phyloP scores from a whole-genome alignment of 1,284 basidiomycete species.

The Rhodotorula sp. region DNA sequence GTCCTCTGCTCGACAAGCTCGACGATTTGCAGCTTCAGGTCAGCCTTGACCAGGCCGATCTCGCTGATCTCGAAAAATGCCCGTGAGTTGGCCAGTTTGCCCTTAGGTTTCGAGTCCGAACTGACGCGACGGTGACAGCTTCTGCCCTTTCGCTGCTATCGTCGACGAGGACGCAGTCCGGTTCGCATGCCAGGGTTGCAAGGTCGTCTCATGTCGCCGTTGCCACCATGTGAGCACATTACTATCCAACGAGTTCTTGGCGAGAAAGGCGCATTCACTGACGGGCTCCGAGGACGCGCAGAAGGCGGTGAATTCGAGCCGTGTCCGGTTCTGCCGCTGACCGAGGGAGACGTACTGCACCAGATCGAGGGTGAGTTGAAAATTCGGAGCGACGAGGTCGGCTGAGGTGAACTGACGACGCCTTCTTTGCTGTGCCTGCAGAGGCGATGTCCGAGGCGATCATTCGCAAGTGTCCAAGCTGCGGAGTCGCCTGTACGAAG shows the following conservation, averaged over 20 bases:
- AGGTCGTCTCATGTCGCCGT: slow-evolving; percentile 33
- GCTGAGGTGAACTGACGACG: too few relatives aligned
- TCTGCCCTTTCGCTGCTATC: slow-evolving; percentile 35
- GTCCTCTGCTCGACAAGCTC: slow-evolving; percentile 20
- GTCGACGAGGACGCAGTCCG: slow-evolving; percentile 39
- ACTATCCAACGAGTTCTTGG: not conserved
- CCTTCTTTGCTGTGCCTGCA: not conserved
- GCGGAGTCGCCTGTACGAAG: slow-evolving; percentile 16
- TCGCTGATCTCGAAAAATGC: slow-evolving; percentile 39
- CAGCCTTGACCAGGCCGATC: slow-evolving; percentile 27
- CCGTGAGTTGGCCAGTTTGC: slow-evolving; percentile 12
- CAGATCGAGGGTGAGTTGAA: slow-evolving; percentile 26
- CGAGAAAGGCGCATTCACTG: not conserved
- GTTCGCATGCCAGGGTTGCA: slow-evolving; percentile 19
- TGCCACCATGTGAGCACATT: slow-evolving; percentile 34
- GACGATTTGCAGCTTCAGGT: slow-evolving; percentile 38
- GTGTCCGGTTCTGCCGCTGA: slow-evolving; percentile 34
- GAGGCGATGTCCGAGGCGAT: slow-evolving; percentile 28
- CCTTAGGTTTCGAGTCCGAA: too few relatives aligned
- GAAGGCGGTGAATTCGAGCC: slow-evolving; percentile 31
- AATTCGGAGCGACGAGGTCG: too few relatives aligned
- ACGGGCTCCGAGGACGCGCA: not conserved
- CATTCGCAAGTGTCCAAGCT: slow-evolving; percentile 30
- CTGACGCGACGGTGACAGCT: not conserved
- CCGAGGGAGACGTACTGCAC: slow-evolving; percentile 19